phyloP scores from a whole-genome alignment of 176 grass and related monocot genomes.

The Poa annua region DNA sequence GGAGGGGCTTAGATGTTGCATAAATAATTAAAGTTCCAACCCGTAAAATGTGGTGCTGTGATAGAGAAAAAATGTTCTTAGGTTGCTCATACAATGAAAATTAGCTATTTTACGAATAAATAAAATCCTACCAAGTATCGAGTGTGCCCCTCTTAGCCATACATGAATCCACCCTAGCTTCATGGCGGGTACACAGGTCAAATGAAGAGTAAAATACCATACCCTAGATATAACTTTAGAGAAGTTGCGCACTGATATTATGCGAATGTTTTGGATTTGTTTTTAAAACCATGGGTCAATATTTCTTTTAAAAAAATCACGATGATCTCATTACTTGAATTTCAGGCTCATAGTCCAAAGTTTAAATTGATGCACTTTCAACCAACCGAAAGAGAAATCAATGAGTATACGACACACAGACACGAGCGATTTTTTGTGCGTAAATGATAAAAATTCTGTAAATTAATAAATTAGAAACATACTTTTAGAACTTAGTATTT shows the following conservation, averaged over 20 bases:
- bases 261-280: neutral
- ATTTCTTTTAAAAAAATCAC: neutral
- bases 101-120: neutral
- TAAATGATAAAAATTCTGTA: neutral
- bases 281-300: neutral
- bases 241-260: neutral
- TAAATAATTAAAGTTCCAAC: neutral
- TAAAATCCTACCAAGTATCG: neutral
- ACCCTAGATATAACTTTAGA: neutral
- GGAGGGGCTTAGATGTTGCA: neutral
- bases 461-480: neutral
- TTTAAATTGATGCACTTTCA: neutral
- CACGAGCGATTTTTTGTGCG: neutral
- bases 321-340: neutral
- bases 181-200: neutral
- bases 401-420: neutral
- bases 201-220: neutral
- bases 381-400: neutral
- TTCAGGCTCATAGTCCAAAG: neutral
- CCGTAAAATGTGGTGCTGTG: too few species aligned
- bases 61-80: neutral
- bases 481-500: neutral
- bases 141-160: too few species aligned
- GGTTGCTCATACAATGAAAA: neutral
- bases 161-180: neutral